Evolutionary conservation across 345 rosid genomes (phyloP), one percentile per base, ranked within the genome.

Genomic region (Sisymbrium irio): DNA sequence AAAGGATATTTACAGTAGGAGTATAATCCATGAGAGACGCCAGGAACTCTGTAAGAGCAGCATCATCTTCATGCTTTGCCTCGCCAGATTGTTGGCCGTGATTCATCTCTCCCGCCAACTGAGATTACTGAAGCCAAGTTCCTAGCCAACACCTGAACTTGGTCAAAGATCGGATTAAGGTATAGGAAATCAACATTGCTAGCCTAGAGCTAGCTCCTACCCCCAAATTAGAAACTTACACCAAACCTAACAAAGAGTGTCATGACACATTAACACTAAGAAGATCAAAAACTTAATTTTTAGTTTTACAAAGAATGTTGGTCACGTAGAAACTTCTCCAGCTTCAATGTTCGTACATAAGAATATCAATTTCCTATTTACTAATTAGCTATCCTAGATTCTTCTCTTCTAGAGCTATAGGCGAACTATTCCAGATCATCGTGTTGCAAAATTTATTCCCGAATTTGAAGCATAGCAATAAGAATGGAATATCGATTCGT

Each of bases 1-100:
- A 14, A 40, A 11, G 35, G 40, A 41, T 65, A 9, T 14, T 6
- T 79, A 92, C 92, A 19, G 96, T 88, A 47, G 97, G 97, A 69
- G 97, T 88, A 74, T 90, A 92, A 46, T 92, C 97, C 92, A 89
- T 86, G 28, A 94, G 78, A 55, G 96, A 92, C 6, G 93, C 84
- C 53, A 91, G 97, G 78, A 91, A 91, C 42, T 92, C 96, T 4
- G 88, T 73, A 71, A 88, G 85, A 37, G 86, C 89, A 30, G 96
- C 85, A 44, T 89, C 98, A 3, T 94, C 97, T 67, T 91, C 97
- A 73, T 91, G 96, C 69, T 84, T 85, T 25, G 75, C 89, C 17
- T 82, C 87, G 3, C 83, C 87, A 22, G 88, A 79, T 50, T 85
- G 84, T 67, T 77, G 82, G 55, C 80, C 84, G 65, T 80, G 85